phyloP scores from a whole-genome alignment of 108 stramenopile genomes.

The Stephanodiscus minutulus region DNA sequence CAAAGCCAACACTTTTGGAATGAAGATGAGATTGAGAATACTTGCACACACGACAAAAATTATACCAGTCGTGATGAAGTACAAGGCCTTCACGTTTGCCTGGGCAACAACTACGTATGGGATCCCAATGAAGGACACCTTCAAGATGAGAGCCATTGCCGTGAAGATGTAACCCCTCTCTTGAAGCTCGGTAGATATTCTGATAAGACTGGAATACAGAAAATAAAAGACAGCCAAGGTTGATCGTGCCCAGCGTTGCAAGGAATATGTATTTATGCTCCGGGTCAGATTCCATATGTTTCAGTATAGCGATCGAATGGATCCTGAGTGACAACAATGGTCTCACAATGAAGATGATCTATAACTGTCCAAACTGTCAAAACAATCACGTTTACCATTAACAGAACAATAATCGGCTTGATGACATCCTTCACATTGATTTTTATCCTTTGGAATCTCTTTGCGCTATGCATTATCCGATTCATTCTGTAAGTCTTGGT shows the following conservation, averaged over 20 bases:
- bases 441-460: constrained; percentile 43
- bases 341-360: constrained; percentile 15
- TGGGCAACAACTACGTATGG: constrained; percentile 34
- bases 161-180: constrained; percentile 23
- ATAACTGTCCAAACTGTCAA: constrained; percentile 46
- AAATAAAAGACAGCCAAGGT: constrained; percentile 37
- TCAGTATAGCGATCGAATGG: constrained; percentile 26
- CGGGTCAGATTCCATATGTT: constrained; percentile 36
- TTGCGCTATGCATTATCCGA: constrained; percentile 17
- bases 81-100: constrained; percentile 33
- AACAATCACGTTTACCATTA: constrained; percentile 42
- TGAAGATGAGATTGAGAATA: constrained; percentile 24
- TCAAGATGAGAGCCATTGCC: constrained; percentile 16
- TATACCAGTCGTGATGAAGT: constrained; percentile 24
- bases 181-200: constrained; percentile 18
- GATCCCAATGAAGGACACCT: constrained; percentile 24
- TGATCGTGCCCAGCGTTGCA: constrained; percentile 32
- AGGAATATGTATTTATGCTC: constrained; percentile 33
- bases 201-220: constrained; percentile 38
- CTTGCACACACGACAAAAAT: constrained; percentile 29
- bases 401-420: constrained; percentile 48
- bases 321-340: constrained; percentile 16
- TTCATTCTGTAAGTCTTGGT: constrained; percentile 27
- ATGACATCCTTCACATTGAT: constrained; percentile 51
- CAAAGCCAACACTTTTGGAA: constrained; percentile 20